A percentile compares a stretch with the other conserved stretches of the same genome.
Evolutionary conservation across 352 stramenopile genomes (phyloP).

Genomic region (Globisporangium iwayamae): DNA sequence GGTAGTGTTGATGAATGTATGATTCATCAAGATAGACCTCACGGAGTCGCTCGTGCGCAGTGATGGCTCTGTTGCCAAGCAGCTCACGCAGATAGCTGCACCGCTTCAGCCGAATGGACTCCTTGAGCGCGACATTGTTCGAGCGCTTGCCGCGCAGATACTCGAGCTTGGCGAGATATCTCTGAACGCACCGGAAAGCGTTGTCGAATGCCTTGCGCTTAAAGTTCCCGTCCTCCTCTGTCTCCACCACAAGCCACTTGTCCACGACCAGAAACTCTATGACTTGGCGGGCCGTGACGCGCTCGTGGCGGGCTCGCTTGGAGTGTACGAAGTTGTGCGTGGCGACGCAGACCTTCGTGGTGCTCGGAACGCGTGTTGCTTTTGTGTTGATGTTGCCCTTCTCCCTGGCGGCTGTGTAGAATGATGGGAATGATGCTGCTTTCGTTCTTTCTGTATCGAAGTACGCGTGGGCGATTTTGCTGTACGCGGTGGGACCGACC

Average conservation of each 20-base stretch:
- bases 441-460: not conserved
- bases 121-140: not conserved
- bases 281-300: not conserved
- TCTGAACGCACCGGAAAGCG: not conserved
- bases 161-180: not conserved
- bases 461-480: not conserved
- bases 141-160: not conserved
- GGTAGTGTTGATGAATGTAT: constrained; percentile 1
- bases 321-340: not conserved
- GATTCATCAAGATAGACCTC: not conserved
- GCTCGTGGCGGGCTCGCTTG: not conserved
- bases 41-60: not conserved
- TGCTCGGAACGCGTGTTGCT: not conserved
- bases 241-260: not conserved
- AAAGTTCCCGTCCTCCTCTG: not conserved
- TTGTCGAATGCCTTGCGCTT: not conserved
- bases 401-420: no score
- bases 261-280: not conserved
- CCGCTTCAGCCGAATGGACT: not conserved
- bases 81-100: not conserved
- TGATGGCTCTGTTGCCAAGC: not conserved
- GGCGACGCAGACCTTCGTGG: not conserved
- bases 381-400: constrained; percentile 1
- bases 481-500: not conserved
- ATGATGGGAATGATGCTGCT: not conserved